Percentiles rank a stretch among this genome's conserved stretches.
These are phyloP conservation scores for Orbilia blumenaviensis DNA, from an alignment of 2,329 filamentous ascomycete genomes.

Conservation along the genomic window DNA sequence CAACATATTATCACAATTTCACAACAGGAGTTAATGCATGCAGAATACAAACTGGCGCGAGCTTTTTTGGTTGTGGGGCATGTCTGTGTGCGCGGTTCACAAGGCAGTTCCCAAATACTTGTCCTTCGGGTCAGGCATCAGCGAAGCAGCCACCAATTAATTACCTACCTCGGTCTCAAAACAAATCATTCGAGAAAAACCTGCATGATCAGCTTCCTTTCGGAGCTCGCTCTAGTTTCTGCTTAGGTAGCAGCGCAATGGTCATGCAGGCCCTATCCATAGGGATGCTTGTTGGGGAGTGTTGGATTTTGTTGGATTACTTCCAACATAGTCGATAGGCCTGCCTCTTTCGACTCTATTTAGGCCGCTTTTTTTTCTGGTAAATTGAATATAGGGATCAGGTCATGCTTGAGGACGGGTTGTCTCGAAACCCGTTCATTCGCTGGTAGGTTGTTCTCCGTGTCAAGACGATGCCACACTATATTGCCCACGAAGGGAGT, in stretches of 20 bases:
- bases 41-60: neutral
- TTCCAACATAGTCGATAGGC: slow-evolving; percentile 13
- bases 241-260: slow-evolving; percentile 9
- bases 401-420: neutral
- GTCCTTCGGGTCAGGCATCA: slow-evolving; percentile 25
- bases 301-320: slow-evolving; percentile 46
- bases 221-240: slow-evolving; percentile 2
- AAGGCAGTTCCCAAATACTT: slow-evolving; percentile 35
- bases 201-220: neutral
- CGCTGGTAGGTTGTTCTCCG: neutral
- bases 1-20: slow-evolving; percentile 28
- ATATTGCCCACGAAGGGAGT: neutral
- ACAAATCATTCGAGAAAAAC: neutral
- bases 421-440: neutral
- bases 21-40: slow-evolving; percentile 22
- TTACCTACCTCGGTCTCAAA: neutral
- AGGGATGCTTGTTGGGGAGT: neutral
- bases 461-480: neutral
- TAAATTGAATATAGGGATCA: neutral
- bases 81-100: neutral
- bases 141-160: neutral
- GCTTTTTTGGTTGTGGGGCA: neutral
- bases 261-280: neutral
- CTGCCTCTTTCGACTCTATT: neutral
- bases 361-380: neutral